Evolutionary conservation across 352 stramenopile species (phyloP).

Genomic region (Pythium chondricola): DNA sequence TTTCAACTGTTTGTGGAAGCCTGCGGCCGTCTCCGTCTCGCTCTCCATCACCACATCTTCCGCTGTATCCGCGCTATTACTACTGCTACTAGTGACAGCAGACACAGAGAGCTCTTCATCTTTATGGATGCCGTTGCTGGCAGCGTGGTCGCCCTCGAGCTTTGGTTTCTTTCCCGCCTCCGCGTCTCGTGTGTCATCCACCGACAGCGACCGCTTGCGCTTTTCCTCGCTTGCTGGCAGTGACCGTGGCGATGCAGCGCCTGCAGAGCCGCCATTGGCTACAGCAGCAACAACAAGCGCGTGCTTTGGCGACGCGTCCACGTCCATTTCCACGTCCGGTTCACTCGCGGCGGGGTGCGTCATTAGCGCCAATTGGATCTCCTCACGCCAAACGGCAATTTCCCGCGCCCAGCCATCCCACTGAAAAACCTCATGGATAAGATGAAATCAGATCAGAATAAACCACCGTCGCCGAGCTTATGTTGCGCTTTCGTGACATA

Average conservation of each 20-base stretch:
- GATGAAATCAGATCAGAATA: neutral
- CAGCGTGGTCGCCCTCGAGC: neutral
- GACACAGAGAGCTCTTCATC: neutral
- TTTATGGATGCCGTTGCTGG: neutral
- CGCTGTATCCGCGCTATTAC: neutral
- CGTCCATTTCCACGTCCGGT: neutral
- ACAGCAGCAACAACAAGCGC: too few species aligned
- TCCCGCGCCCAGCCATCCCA: neutral
- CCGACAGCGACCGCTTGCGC: neutral
- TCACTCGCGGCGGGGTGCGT: neutral
- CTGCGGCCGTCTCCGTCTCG: neutral
- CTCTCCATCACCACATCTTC: slow-evolving; percentile 1
- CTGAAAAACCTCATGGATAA: neutral
- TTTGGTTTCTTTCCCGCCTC: neutral
- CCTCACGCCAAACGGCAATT: neutral
- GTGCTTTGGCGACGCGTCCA: neutral
- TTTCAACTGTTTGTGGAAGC: slow-evolving; percentile 27
- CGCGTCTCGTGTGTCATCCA: neutral
- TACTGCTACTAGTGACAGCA: neutral
- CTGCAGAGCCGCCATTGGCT: too few species aligned
- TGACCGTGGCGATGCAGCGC: too few species aligned
- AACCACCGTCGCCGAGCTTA: too few species aligned
- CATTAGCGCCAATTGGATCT: slow-evolving; percentile 4
- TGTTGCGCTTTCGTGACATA: slow-evolving; percentile 2
- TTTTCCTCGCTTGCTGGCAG: too few species aligned